These are phyloP conservation scores for Fusarium proliferatum DNA, from an alignment of 2,329 filamentous ascomycete species.

Conservation along the genomic window DNA sequence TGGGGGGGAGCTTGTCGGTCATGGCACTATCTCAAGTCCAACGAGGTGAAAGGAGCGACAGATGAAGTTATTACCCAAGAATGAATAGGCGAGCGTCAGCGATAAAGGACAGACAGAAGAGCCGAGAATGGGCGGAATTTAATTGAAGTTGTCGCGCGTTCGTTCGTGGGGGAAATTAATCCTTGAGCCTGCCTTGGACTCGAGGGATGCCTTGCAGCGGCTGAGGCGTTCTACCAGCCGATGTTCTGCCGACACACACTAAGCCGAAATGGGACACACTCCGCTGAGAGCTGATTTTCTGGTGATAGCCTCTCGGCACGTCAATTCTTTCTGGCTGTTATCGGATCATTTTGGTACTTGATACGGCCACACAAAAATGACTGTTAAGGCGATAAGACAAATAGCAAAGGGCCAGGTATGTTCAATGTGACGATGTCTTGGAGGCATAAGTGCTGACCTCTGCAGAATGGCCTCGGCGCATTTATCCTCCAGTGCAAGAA, in stretches of 20 bases:
- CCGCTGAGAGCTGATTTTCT: slow-evolving; percentile 42
- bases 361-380: slow-evolving; percentile 59
- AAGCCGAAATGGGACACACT: slow-evolving; percentile 38
- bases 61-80: slow-evolving; percentile 10
- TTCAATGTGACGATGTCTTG: no score
- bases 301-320: slow-evolving; percentile 29
- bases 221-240: slow-evolving; percentile 32
- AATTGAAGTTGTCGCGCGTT: slow-evolving; percentile 38
- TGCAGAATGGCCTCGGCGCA: slow-evolving; percentile 92
- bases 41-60: background rate
- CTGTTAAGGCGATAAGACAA: slow-evolving; percentile 64
- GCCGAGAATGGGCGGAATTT: slow-evolving; percentile 12
- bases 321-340: slow-evolving; percentile 36
- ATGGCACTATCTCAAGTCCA: slow-evolving; percentile 61
- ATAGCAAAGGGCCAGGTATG: slow-evolving; percentile 66
- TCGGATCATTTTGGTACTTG: slow-evolving; percentile 45
- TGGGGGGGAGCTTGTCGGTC: slow-evolving; percentile 96
- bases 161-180: slow-evolving; percentile 42
- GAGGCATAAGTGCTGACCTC: slow-evolving; percentile 28
- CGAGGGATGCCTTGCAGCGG: slow-evolving; percentile 21
- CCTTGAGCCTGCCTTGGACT: slow-evolving; percentile 12
- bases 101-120: slow-evolving; percentile 18
- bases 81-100: slow-evolving; percentile 20
- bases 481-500: slow-evolving; percentile 98
- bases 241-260: slow-evolving; percentile 38